Percentiles rank a stretch among this genome's conserved stretches.
Conservation (phyloP, 352 stramenopile genomes). For the Pythium pyrilobum region DNA sequence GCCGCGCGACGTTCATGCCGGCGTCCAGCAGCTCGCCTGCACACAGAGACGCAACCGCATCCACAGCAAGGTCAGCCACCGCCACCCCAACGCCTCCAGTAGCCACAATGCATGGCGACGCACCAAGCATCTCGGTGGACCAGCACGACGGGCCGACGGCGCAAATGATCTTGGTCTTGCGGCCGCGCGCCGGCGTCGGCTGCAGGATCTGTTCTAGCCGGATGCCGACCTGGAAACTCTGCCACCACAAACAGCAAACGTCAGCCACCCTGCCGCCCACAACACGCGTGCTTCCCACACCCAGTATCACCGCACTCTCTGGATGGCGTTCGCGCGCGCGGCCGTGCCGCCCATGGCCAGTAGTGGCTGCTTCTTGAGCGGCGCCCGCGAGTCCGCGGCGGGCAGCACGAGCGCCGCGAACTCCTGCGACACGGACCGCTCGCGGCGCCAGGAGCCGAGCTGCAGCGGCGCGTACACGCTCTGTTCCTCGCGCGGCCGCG, state of each 20-base stretch:
- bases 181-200: slow-evolving; percentile 37
- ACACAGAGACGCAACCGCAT: neutral
- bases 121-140: slow-evolving; percentile 93
- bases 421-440: slow-evolving; percentile 59
- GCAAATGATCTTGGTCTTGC: slow-evolving; percentile 99
- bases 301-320: neutral
- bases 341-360: neutral
- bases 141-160: slow-evolving; percentile 97
- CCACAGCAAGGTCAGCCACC: neutral
- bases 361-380: neutral
- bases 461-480: slow-evolving; percentile 52
- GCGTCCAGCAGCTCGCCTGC: slow-evolving; percentile 65
- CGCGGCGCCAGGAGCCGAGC: slow-evolving; percentile 59
- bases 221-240: slow-evolving; percentile 74
- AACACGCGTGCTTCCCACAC: neutral
- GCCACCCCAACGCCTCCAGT: neutral
- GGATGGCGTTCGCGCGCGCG: neutral
- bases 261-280: neutral
- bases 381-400: slow-evolving; percentile 3
- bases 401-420: slow-evolving; percentile 46
- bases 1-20: slow-evolving; percentile 97
- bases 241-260: neutral
- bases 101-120: neutral
- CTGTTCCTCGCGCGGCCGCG: slow-evolving; percentile 27
- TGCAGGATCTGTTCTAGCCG: slow-evolving; percentile 65